A percentile compares a stretch with the other conserved stretches of the same genome.
phyloP scores from a whole-genome alignment of 495 filamentous ascomycete species.

The Massariosphaeria phaeospora region DNA sequence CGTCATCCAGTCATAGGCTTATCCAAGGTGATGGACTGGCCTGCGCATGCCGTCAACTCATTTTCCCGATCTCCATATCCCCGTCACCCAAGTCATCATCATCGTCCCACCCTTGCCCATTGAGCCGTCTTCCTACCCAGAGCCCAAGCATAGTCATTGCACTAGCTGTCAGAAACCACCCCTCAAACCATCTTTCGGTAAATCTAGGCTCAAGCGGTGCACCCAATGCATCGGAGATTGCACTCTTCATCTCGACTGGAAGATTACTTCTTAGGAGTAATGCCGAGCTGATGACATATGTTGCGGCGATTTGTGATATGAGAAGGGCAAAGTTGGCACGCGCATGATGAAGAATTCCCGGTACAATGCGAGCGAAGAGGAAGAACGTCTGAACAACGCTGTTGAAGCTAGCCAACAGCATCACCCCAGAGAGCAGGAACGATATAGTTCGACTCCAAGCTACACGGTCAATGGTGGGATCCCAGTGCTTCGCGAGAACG shows the following conservation, averaged over 20 bases:
- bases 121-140: slow-evolving; percentile 60
- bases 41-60: slow-evolving; percentile 34
- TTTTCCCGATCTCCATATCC: slow-evolving; percentile 65
- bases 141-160: slow-evolving; percentile 60
- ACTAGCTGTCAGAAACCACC: slow-evolving; percentile 66
- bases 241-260: slow-evolving; percentile 63
- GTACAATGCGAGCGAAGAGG: slow-evolving; percentile 65
- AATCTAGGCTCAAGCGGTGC: slow-evolving; percentile 62
- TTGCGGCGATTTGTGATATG: slow-evolving; percentile 68
- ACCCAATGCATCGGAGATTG: slow-evolving; percentile 66
- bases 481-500: slow-evolving; percentile 67
- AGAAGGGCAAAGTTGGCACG: slow-evolving; percentile 67
- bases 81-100: slow-evolving; percentile 54
- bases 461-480: slow-evolving; percentile 62
- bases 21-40: no score
- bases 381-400: slow-evolving; percentile 71
- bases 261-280: slow-evolving; percentile 68
- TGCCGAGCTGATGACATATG: slow-evolving; percentile 72
- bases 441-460: slow-evolving; percentile 75
- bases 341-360: slow-evolving; percentile 54
- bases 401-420: slow-evolving; percentile 69
- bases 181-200: slow-evolving; percentile 84
- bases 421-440: slow-evolving; percentile 70
- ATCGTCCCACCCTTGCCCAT: slow-evolving; percentile 51
- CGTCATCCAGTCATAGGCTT: no score